phyloP scores from a whole-genome alignment of 163 green algal species.

The Volvox carteri region DNA sequence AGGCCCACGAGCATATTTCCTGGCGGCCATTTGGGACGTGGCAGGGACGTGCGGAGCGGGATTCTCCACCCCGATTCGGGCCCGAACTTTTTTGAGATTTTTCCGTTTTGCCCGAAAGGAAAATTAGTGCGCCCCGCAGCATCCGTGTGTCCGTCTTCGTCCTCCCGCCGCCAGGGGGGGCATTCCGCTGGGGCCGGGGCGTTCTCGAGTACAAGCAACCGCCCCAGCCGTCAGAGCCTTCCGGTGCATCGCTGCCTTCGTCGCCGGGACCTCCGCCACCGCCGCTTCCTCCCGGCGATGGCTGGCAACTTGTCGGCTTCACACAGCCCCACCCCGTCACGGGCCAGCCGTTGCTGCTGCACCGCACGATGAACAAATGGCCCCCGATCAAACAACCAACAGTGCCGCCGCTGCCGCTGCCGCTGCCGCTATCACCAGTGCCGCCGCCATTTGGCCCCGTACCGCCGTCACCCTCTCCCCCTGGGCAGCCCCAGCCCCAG shows the following conservation, averaged over 20 bases:
- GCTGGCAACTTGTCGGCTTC: constrained; percentile 54
- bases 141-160: background rate
- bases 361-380: constrained; percentile 58
- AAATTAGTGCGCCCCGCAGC: too few species aligned
- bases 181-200: constrained; percentile 31
- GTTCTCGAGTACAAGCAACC: constrained; percentile 31
- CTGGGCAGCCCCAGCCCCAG: background rate
- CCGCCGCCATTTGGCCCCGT: too few species aligned
- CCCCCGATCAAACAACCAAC: background rate
- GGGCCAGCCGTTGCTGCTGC: constrained; percentile 34
- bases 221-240: background rate
- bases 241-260: too few species aligned
- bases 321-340: constrained; percentile 16
- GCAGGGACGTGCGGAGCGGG: background rate
- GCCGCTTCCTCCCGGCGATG: background rate
- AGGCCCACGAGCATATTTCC: background rate
- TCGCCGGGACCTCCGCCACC: background rate
- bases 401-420: background rate
- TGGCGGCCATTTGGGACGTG: background rate
- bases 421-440: background rate
- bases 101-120: too few species aligned
- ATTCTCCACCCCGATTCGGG: background rate
- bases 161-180: background rate
- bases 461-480: background rate
- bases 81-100: too few species aligned